Percentiles rank a stretch among this genome's conserved stretches.
These are phyloP conservation scores for Diaporthe destruens DNA, from an alignment of 2,329 filamentous ascomycete genomes.

Conservation along the genomic window DNA sequence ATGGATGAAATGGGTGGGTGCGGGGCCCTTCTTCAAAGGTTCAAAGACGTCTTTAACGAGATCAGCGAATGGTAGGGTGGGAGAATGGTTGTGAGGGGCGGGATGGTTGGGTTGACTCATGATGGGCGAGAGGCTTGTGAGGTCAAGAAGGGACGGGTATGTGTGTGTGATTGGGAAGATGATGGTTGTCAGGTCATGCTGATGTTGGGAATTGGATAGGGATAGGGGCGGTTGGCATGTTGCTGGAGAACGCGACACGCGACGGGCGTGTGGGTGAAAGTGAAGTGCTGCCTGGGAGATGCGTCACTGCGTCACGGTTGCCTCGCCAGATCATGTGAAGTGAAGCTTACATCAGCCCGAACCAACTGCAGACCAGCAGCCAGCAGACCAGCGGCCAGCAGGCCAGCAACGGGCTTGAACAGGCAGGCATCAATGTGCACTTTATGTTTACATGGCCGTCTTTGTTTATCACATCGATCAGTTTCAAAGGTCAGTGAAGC, in stretches of 20 bases:
- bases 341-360: conserved; percentile 29
- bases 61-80: conserved; percentile 85
- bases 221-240: neutral
- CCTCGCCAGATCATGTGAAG: conserved; percentile 35
- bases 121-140: conserved; percentile 24
- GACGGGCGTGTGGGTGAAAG: conserved; percentile 15
- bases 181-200: neutral
- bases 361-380: neutral
- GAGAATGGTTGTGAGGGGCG: conserved; percentile 82
- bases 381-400: neutral
- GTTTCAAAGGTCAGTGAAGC: no score
- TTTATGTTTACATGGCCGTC: neutral
- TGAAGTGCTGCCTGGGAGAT: conserved; percentile 29
- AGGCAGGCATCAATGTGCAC: neutral
- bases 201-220: neutral
- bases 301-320: conserved; percentile 23
- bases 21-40: conserved; percentile 79
- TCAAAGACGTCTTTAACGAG: conserved; percentile 85
- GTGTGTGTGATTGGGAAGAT: neutral
- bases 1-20: conserved; percentile 52
- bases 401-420: neutral
- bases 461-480: no score
- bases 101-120: conserved; percentile 51
- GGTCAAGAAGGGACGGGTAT: neutral
- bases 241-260: neutral